A percentile compares a stretch with the other conserved stretches of the same genome.
These are phyloP conservation scores for Mucor velutinosus DNA, from an alignment of 371 early-diverging fungal species.

Conservation along the genomic window DNA sequence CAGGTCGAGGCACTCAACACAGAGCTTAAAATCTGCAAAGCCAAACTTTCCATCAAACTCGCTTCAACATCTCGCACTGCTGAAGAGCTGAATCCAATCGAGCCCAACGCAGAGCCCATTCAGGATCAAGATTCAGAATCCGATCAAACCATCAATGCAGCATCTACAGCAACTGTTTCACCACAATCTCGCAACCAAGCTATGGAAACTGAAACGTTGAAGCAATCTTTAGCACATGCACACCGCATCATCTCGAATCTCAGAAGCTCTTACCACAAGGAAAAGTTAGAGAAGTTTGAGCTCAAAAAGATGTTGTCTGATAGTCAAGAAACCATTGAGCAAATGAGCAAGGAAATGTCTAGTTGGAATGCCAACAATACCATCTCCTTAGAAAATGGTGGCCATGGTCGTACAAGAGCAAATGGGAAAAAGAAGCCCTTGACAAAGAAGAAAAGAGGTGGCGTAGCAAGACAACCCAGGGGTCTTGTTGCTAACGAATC, in stretches of 20 bases:
- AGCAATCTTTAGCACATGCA: conserved; percentile 50
- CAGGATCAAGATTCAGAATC: conserved; percentile 10
- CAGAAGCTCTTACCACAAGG: conserved; percentile 47
- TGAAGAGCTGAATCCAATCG: conserved; percentile 3
- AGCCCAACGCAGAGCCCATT: neutral
- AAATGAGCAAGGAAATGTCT: conserved; percentile 51
- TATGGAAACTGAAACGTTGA: conserved; percentile 51
- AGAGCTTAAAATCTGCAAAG: conserved; percentile 52
- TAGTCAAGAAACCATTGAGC: conserved; percentile 66
- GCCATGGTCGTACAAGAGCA: conserved; percentile 6
- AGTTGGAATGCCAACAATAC: conserved; percentile 15
- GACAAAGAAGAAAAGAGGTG: conserved; percentile 17
- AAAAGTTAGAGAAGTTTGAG: conserved; percentile 63
- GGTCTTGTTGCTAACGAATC: conserved; percentile 21
- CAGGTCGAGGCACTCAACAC: conserved; percentile 62
- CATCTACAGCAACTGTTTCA: conserved; percentile 15
- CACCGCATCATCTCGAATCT: conserved; percentile 56
- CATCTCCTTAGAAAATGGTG: conserved; percentile 1
- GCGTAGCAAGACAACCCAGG: conserved; percentile 25
- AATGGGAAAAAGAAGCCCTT: conserved; percentile 9
- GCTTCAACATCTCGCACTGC: conserved; percentile 16
- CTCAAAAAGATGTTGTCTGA: conserved; percentile 64
- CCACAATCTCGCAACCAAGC: conserved; percentile 32
- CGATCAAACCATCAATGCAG: neutral
- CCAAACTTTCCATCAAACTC: conserved; percentile 35